Percentiles rank a stretch among this genome's conserved stretches.
phyloP scores from a whole-genome alignment of 2,329 filamentous ascomycete species.

The Alternaria alternata region DNA sequence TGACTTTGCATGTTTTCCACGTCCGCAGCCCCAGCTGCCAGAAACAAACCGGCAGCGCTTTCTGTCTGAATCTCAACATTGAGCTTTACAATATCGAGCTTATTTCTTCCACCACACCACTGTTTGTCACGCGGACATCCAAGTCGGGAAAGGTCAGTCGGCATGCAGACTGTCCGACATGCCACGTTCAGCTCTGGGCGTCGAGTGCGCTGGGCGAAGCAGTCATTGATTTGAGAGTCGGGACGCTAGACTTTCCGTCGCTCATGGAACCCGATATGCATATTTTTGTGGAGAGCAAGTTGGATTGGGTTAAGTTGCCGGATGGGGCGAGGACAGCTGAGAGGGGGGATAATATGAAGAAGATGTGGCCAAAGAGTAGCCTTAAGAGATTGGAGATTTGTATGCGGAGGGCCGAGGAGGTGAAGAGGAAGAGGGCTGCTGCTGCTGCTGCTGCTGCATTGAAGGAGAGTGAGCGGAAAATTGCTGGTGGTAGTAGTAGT shows the following conservation, averaged over 20 bases:
- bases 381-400: constrained; percentile 33
- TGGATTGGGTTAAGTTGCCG: constrained; percentile 41
- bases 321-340: constrained; percentile 27
- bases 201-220: constrained; percentile 12
- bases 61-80: constrained; percentile 32
- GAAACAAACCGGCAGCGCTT: constrained; percentile 35
- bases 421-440: constrained; percentile 1
- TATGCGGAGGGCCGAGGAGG: constrained; percentile 9
- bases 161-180: constrained; percentile 30
- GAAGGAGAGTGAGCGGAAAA: not conserved
- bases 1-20: too few relatives aligned
- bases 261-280: constrained; percentile 46
- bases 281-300: constrained; percentile 37
- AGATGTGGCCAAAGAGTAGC: constrained; percentile 41
- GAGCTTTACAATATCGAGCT: constrained; percentile 33
- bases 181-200: constrained; percentile 34
- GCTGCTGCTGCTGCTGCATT: not conserved
- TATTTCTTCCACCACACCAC: constrained; percentile 24
- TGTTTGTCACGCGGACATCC: not conserved
- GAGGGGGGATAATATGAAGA: constrained; percentile 17
- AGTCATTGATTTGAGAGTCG: constrained; percentile 29
- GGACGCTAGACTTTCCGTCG: constrained; percentile 38
- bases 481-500: too few relatives aligned
- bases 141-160: constrained; percentile 2
- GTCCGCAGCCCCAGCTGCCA: constrained; percentile 30